Percentiles rank a stretch among this genome's conserved stretches.
Conservation (phyloP, 1,284 basidiomycete genomes). For the Ganoderma multipileum region DNA sequence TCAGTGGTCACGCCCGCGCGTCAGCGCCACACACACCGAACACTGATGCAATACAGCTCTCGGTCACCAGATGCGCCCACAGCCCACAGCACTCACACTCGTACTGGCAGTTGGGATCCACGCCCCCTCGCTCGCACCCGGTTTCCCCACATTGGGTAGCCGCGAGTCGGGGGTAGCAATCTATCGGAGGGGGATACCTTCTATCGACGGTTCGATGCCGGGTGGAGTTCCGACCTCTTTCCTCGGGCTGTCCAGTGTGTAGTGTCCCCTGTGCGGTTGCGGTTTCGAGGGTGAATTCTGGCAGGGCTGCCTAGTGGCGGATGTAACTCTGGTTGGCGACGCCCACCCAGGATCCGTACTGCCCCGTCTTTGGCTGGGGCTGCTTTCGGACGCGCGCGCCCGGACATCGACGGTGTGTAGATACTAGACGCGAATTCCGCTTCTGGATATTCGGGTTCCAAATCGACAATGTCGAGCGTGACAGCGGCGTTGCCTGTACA, state of each 20-base stretch:
- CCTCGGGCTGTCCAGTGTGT: background rate
- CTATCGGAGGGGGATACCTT: background rate
- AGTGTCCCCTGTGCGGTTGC: background rate
- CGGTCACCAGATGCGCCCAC: constrained; percentile 9
- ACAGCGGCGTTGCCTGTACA: constrained; percentile 1
- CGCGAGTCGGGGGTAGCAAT: constrained; percentile 4
- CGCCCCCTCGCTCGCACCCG: constrained; percentile 13
- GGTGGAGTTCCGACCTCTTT: background rate
- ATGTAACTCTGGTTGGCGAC: background rate
- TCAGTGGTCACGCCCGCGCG: background rate
- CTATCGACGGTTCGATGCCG: background rate
- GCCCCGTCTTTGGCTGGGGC: background rate
- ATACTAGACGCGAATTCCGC: background rate
- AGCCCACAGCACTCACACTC: constrained; percentile 6
- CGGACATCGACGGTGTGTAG: background rate
- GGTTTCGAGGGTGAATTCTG: background rate
- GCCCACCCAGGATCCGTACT: background rate
- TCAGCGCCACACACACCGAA: constrained; percentile 27
- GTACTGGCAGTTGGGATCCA: background rate
- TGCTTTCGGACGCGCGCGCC: background rate
- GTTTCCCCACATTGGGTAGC: constrained; percentile 7
- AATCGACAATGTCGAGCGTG: background rate
- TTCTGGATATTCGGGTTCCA: background rate
- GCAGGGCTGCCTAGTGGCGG: background rate
- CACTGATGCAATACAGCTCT: constrained; percentile 20